A percentile compares a stretch with the other conserved stretches of the same genome.
Conservation (phyloP, 441 rosid genomes). For the Erodium trifolium region DNA sequence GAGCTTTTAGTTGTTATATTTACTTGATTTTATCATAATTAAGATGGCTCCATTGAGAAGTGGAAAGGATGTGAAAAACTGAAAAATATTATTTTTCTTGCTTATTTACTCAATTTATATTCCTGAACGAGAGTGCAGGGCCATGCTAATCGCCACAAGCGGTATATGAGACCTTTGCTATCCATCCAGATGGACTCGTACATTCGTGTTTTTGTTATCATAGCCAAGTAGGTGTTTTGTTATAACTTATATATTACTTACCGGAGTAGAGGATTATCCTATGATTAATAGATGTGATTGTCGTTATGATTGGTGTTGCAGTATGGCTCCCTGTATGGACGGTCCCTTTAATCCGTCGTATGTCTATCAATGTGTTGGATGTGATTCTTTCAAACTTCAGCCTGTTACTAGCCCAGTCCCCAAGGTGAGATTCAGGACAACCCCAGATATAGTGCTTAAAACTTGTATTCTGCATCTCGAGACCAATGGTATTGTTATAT, state of each 20-base stretch:
- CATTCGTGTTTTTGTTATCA: slow-evolving; percentile 85
- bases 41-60: background rate
- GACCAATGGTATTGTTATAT: too few relatives aligned
- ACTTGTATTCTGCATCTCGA: too few relatives aligned
- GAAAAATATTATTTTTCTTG: too few relatives aligned
- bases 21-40: background rate
- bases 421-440: too few relatives aligned
- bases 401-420: slow-evolving; percentile 76
- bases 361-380: slow-evolving; percentile 90
- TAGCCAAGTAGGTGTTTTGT: slow-evolving; percentile 62
- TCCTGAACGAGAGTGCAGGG: slow-evolving; percentile 43
- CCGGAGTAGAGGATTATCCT: too few relatives aligned
- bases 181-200: slow-evolving; percentile 93
- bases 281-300: too few relatives aligned
- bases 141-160: slow-evolving; percentile 95
- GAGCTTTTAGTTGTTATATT: too few relatives aligned
- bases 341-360: slow-evolving; percentile 96
- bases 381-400: slow-evolving; percentile 96
- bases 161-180: slow-evolving; percentile 87
- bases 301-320: slow-evolving; percentile 33
- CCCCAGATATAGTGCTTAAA: too few relatives aligned
- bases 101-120: background rate
- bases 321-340: slow-evolving; percentile 95
- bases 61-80: background rate
- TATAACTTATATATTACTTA: slow-evolving; percentile 7